Percentiles rank a stretch among this genome's conserved stretches.
Evolutionary conservation across 805 yeast species (phyloP).

Genomic region (Millerozyma acaciae): DNA sequence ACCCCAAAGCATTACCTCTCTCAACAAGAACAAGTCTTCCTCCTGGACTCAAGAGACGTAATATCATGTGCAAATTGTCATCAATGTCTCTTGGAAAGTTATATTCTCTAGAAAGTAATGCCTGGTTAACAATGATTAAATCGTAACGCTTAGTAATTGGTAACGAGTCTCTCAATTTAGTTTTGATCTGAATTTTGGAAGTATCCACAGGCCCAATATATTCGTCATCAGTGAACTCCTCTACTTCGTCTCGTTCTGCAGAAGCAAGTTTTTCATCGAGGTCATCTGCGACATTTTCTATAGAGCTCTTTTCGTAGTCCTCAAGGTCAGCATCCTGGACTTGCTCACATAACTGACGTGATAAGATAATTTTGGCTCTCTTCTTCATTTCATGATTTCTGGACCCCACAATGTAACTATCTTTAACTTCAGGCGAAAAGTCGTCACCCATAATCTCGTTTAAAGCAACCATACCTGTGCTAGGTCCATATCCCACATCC

Average conservation of each 20-base stretch:
- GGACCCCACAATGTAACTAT: slow-evolving; percentile 67
- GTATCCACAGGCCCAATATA: slow-evolving; percentile 51
- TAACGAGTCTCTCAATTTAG: slow-evolving; percentile 51
- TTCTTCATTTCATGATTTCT: slow-evolving; percentile 61
- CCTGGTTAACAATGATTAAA: slow-evolving; percentile 78
- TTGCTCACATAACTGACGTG: slow-evolving; percentile 58
- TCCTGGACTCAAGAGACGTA: slow-evolving; percentile 64
- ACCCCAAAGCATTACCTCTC: slow-evolving; percentile 86
- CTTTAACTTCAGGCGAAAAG: slow-evolving; percentile 59
- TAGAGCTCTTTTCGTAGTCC: slow-evolving; percentile 8
- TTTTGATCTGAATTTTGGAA: slow-evolving; percentile 47
- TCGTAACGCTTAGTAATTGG: slow-evolving; percentile 63
- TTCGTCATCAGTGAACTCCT: slow-evolving; percentile 12
- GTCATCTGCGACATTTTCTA: slow-evolving; percentile 9
- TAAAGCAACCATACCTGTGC: slow-evolving; percentile 83
- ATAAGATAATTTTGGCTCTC: slow-evolving; percentile 71
- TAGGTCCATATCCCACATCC: slow-evolving; percentile 88
- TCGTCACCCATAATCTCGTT: slow-evolving; percentile 74
- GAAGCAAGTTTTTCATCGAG: slow-evolving; percentile 6
- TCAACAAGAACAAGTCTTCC: slow-evolving; percentile 81
- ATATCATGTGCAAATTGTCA: slow-evolving; percentile 52
- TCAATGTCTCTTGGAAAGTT: slow-evolving; percentile 75
- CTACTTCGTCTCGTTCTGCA: slow-evolving; percentile 8
- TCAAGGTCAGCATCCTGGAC: slow-evolving; percentile 12
- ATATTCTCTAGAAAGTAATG: slow-evolving; percentile 56